Percentiles rank a stretch among this genome's conserved stretches.
phyloP scores from a whole-genome alignment of 306 rosid species.

The Oemleria cerasiformis region DNA sequence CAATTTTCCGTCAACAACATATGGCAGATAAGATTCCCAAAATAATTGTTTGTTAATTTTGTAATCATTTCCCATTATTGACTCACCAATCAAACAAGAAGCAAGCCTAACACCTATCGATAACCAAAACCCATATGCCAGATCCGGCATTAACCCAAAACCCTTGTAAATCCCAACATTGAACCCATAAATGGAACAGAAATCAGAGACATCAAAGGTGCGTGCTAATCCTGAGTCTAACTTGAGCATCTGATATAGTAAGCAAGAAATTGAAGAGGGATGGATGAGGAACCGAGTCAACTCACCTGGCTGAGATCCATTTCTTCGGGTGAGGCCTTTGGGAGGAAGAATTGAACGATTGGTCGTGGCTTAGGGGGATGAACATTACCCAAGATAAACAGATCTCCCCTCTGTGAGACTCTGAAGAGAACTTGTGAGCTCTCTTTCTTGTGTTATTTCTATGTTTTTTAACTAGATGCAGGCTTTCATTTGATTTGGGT shows the following conservation, averaged over 20 bases:
- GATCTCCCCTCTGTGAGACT: neutral
- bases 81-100: conserved; percentile 12
- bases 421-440: neutral
- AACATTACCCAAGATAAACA: neutral
- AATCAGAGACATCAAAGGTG: neutral
- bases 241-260: conserved; percentile 5
- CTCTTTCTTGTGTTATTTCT: neutral
- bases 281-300: conserved; percentile 3
- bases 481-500: too few relatives aligned
- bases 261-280: conserved; percentile 2
- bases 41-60: neutral
- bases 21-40: neutral
- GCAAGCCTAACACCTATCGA: neutral
- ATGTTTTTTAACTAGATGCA: neutral
- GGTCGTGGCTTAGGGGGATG: neutral
- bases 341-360: neutral
- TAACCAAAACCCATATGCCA: neutral
- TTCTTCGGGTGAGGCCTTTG: neutral
- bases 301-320: conserved; percentile 8
- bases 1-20: neutral
- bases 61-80: neutral
- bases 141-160: neutral
- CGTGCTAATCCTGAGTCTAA: neutral
- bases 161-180: neutral
- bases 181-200: neutral